Percentiles rank a stretch among this genome's conserved stretches.
Evolutionary conservation across 2,329 filamentous ascomycete species (phyloP).

Genomic region (Hirsutella rhossiliensis): DNA sequence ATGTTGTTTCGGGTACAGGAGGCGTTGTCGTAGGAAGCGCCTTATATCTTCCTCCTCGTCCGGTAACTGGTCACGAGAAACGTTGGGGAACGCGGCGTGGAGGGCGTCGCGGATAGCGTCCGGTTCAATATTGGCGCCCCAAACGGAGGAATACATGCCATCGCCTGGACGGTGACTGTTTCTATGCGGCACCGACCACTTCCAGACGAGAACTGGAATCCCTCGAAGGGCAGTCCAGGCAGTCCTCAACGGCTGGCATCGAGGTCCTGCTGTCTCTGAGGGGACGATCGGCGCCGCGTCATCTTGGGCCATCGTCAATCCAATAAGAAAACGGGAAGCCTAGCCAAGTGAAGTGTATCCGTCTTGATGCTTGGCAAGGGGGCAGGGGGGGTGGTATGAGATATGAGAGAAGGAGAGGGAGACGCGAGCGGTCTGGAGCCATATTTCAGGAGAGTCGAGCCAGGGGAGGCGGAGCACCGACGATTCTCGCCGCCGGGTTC

Average conservation of each 20-base stretch:
- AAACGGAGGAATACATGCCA: constrained; percentile 5
- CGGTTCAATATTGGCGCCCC: constrained; percentile 2
- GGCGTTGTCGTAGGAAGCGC: not conserved
- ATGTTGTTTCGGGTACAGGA: too few species aligned
- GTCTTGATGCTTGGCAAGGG: too few species aligned
- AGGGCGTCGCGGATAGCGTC: constrained; percentile 1
- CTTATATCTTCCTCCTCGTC: not conserved
- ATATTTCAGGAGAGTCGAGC: too few species aligned
- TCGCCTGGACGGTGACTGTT: constrained; percentile 8
- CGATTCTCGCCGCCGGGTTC: too few species aligned
- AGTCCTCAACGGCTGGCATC: not conserved
- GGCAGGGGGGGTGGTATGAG: too few species aligned
- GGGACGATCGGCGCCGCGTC: too few species aligned
- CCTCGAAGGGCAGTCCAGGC: not conserved
- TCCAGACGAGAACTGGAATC: constrained; percentile 3
- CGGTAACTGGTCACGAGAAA: constrained; percentile 4
- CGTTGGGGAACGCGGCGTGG: constrained; percentile 1
- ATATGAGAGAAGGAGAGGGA: not conserved
- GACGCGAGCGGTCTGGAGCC: too few species aligned
- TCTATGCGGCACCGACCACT: constrained; percentile 9
- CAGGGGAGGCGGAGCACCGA: too few species aligned
- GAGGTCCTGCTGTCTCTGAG: too few species aligned
- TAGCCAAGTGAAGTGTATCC: too few species aligned
- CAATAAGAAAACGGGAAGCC: too few species aligned
- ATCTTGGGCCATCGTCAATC: too few species aligned